phyloP scores from a whole-genome alignment of 2,329 filamentous ascomycete species.

The Claviceps fusiformis region DNA sequence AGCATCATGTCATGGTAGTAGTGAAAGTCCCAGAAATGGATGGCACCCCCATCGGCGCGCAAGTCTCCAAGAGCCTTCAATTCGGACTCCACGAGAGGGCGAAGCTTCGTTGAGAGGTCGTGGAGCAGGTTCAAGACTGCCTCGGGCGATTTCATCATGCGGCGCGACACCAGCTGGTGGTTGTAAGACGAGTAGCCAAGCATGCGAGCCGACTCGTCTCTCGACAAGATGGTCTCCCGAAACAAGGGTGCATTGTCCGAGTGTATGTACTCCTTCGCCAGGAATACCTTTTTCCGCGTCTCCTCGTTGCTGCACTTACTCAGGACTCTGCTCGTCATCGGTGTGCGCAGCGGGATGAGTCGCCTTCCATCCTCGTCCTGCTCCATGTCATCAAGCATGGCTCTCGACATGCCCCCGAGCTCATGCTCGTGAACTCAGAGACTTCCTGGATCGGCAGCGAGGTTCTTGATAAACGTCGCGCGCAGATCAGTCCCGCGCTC shows the following conservation, averaged over 20 bases:
- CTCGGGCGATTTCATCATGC: not conserved
- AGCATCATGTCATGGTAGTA: not conserved
- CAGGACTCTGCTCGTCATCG: not conserved
- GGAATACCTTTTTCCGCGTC: not conserved
- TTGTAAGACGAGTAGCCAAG: not conserved
- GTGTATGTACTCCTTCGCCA: not conserved
- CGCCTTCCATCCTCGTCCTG: not conserved
- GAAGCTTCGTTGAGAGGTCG: not conserved
- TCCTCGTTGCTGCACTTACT: not conserved
- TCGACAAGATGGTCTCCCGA: not conserved
- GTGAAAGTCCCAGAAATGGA: not conserved
- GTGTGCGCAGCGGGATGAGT: not conserved
- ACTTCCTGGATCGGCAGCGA: not conserved
- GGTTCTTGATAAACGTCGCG: not conserved
- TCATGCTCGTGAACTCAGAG: not conserved
- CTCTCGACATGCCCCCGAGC: not conserved
- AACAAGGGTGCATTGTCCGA: not conserved
- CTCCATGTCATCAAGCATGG: not conserved
- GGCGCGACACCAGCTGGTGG: not conserved
- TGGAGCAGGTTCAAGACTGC: not conserved
- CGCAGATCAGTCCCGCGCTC: not conserved
- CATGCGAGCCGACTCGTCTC: not conserved
- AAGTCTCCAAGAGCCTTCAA: not conserved
- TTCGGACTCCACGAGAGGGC: not conserved
- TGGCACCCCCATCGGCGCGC: not conserved